Conservation (phyloP, 2,329 filamentous ascomycete species). For the Paecilomyces niveus region DNA sequence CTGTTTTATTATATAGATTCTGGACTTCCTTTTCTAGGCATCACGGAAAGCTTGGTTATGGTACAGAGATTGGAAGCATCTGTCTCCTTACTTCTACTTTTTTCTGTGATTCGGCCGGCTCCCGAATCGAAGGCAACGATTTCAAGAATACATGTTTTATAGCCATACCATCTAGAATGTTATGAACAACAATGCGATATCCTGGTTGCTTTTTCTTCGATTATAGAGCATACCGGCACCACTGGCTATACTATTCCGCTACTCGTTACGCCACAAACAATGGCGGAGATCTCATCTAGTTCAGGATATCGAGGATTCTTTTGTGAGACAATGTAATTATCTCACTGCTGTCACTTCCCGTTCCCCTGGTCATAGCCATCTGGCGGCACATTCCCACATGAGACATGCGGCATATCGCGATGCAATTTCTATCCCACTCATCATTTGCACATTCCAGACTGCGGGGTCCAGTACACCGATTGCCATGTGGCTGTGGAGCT, state of each 20-base stretch:
- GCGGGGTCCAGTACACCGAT: neutral
- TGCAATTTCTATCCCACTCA: neutral
- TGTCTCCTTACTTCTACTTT: neutral
- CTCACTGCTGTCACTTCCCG: neutral
- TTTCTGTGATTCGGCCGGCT: neutral
- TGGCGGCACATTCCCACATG: neutral
- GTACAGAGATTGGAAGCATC: neutral
- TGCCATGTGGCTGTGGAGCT: neutral
- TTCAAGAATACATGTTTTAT: neutral
- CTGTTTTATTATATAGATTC: neutral
- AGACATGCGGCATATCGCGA: neutral
- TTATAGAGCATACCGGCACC: neutral
- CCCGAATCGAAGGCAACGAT: neutral
- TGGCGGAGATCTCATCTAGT: neutral
- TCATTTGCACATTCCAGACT: neutral
- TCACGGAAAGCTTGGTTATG: neutral
- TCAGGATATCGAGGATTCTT: neutral
- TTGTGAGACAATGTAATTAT: neutral
- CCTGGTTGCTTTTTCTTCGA: neutral
- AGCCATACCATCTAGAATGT: neutral
- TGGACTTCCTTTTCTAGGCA: neutral
- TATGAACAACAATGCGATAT: neutral
- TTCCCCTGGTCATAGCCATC: neutral
- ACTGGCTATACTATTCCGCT: neutral
- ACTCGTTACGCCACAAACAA: neutral